Percentiles rank a stretch among this genome's conserved stretches.
phyloP scores from a whole-genome alignment of 495 filamentous ascomycete genomes.

The Aspergillus panamensis region DNA sequence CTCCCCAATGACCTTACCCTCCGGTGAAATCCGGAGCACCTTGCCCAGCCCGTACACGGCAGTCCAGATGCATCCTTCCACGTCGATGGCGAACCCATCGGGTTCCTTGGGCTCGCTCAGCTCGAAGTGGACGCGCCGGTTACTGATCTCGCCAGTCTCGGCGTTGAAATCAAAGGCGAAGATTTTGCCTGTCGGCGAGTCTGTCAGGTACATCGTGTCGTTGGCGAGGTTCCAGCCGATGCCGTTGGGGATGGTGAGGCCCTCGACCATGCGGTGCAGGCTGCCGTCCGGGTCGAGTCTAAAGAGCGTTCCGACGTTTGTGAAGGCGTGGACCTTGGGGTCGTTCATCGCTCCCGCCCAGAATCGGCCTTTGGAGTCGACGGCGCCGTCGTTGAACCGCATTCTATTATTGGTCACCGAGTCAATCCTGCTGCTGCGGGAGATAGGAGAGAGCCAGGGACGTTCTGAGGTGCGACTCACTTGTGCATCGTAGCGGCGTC shows the following conservation, averaged over 20 bases:
- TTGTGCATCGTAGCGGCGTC: slow-evolving; percentile 46
- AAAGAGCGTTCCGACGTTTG: slow-evolving; percentile 55
- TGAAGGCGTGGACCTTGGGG: slow-evolving; percentile 39
- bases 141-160: slow-evolving; percentile 57
- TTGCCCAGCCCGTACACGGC: slow-evolving; percentile 70
- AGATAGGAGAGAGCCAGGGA: not conserved
- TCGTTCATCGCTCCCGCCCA: slow-evolving; percentile 93
- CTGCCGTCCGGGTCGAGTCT: slow-evolving; percentile 59
- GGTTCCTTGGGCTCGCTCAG: slow-evolving; percentile 52
- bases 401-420: slow-evolving; percentile 35
- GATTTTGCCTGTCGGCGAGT: slow-evolving; percentile 70
- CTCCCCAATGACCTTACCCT: slow-evolving; percentile 62
- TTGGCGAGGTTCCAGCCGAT: slow-evolving; percentile 69
- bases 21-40: slow-evolving; percentile 63
- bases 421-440: slow-evolving; percentile 11
- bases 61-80: slow-evolving; percentile 70
- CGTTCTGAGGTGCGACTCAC: slow-evolving; percentile 25
- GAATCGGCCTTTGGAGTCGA: slow-evolving; percentile 77
- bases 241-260: slow-evolving; percentile 82
- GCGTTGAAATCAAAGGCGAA: slow-evolving; percentile 71
- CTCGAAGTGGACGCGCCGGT: slow-evolving; percentile 54
- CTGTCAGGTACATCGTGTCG: slow-evolving; percentile 78
- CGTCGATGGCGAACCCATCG: slow-evolving; percentile 73
- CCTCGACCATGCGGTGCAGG: slow-evolving; percentile 56
- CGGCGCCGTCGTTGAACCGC: slow-evolving; percentile 76